Base-by-base conservation (phyloP, 73 alveolate species). In the Paramecium biaurelia region DNA sequence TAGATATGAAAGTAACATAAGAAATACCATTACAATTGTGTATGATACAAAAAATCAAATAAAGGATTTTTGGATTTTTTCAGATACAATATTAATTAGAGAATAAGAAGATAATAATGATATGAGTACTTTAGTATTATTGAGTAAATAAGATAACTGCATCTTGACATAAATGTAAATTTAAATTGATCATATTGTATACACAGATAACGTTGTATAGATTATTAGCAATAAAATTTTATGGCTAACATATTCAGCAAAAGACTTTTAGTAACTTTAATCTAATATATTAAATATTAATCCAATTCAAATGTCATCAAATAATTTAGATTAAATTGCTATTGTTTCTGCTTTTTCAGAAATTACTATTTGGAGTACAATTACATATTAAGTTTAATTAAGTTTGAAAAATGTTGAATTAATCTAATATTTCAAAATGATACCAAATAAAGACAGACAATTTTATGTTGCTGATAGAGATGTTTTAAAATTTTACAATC, bases 401-500 rank as follows among this genome's bases (percentile, higher is more conserved):
- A 11, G 28, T 12, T 63, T 30, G 12, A 63, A 63, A 63, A 30
- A 63, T 63, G 5, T 32, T 26, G 84, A 63, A 63, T 9, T 63
- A 63, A 63, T 63, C 0, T 63, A 63, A 41, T 30, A 26, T 63
- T 26, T 63, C 26, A 63, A 63, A 63, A 63, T 63, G 47, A 63
- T 63, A 26, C 84, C 84, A 1, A 63, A 63, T 30, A 20, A 18
- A 32, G 49, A 63, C 11, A 23, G 45, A 23, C 15, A 63, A 63
- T 63, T 63, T 63, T 63, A 63, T 63, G 84, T 63, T 30, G 84
- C 84, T 63, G 84, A 63, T 63, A 63, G 84, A 63, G 84, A 63
- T 63, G 84, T 63, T 32, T 63, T 63, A 21, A 63, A 63, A 63
- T 63, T 63, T 11, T 63, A 30, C 24, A 12, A 30, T 12, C 21